Conservation (phyloP, 2,329 filamentous ascomycete genomes). For the Davidsoniella neocaledoniae region DNA sequence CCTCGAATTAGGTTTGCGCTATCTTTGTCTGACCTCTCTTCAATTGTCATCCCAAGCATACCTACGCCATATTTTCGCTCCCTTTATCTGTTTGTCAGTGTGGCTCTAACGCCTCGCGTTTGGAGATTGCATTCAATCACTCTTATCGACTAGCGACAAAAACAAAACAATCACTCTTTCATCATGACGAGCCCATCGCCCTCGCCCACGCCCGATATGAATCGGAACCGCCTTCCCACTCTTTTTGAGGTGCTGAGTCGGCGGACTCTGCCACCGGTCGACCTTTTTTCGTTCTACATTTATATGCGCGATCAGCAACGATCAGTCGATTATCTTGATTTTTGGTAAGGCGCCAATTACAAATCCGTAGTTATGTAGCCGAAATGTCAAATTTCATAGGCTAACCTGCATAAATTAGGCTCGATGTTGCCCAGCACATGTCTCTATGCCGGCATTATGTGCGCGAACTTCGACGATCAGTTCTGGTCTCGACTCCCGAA, state of each 20-base stretch:
- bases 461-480: conserved; percentile 79
- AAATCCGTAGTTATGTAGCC: neutral
- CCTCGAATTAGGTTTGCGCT: conserved; percentile 1
- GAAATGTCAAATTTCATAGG: neutral
- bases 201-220: conserved; percentile 40
- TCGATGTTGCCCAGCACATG: conserved; percentile 98
- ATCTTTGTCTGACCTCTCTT: neutral
- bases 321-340: conserved; percentile 94
- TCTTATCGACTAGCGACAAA: neutral
- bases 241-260: conserved; percentile 92
- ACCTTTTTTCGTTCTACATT: conserved; percentile 98
- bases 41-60: neutral
- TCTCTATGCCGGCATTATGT: conserved; percentile 95
- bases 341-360: conserved; percentile 51
- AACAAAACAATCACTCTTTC: neutral
- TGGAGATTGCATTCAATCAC: neutral
- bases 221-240: conserved; percentile 75
- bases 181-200: conserved; percentile 21
- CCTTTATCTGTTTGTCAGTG: neutral
- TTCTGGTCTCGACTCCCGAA: conserved; percentile 84
- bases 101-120: neutral
- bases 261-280: conserved; percentile 85
- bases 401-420: conserved; percentile 38
- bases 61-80: neutral
- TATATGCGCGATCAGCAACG: conserved; percentile 98